These are phyloP conservation scores for Vicia faba DNA, from an alignment of 306 rosid species.

Conservation along the genomic window DNA sequence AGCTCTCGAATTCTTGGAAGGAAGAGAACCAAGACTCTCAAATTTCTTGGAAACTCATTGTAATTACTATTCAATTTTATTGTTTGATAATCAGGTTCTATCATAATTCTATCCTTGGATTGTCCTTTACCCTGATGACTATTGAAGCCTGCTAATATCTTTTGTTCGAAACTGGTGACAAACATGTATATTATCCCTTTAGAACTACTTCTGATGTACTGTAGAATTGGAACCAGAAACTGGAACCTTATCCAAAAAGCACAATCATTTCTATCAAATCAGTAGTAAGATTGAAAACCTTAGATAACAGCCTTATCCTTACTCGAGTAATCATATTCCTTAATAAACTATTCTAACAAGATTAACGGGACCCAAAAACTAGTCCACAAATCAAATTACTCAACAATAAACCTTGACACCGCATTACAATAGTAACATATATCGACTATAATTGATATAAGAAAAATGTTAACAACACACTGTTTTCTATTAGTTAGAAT, in stretches of 20 bases:
- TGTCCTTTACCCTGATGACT: too few species aligned
- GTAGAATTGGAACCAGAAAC: too few species aligned
- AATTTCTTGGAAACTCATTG: too few species aligned
- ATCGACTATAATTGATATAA: conserved; percentile 6
- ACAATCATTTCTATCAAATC: conserved; percentile 4
- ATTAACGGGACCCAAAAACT: not conserved
- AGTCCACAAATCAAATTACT: conserved; percentile 18
- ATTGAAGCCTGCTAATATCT: not conserved
- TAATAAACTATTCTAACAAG: conserved; percentile 2
- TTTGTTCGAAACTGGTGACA: not conserved
- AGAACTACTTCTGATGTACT: not conserved
- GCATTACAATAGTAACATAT: not conserved
- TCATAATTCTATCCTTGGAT: too few species aligned
- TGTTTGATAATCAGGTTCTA: too few species aligned
- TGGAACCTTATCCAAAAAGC: conserved; percentile 1
- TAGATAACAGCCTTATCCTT: conserved; percentile 3
- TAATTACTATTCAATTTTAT: too few species aligned
- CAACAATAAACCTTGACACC: not conserved
- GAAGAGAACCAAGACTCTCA: too few species aligned
- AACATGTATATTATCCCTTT: not conserved
- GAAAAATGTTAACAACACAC: not conserved
- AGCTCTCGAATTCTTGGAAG: too few species aligned
- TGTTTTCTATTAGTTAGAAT: not conserved
- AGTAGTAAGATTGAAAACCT: conserved; percentile 9
- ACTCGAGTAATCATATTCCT: not conserved